These are phyloP conservation scores for Blechomonas ayalai DNA, from an alignment of 208 protist genomes.

Conservation along the genomic window DNA sequence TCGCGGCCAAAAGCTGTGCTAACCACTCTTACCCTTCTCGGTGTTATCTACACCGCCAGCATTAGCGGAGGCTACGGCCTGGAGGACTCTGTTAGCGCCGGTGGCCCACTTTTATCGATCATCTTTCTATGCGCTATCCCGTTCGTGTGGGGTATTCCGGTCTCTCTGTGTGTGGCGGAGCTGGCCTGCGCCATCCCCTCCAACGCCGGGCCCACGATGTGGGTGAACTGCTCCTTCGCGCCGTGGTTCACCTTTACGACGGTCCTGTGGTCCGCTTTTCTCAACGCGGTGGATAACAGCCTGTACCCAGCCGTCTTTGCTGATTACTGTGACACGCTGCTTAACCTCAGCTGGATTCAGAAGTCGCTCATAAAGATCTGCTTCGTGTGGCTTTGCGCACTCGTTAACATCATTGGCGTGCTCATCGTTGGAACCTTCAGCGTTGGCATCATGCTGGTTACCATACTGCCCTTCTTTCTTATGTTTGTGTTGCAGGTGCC, in stretches of 20 bases:
- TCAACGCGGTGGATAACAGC: constrained; percentile 88
- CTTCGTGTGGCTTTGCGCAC: constrained; percentile 57
- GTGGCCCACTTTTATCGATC: constrained; percentile 80
- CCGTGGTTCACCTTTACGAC: constrained; percentile 79
- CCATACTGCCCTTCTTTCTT: constrained; percentile 81
- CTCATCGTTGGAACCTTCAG: constrained; percentile 65
- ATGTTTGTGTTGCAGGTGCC: constrained; percentile 83
- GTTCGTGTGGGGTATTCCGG: constrained; percentile 82
- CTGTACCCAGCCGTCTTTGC: constrained; percentile 83
- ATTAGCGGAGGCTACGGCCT: constrained; percentile 87
- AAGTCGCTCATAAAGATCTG: constrained; percentile 56
- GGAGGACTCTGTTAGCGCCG: constrained; percentile 82
- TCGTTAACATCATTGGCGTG: constrained; percentile 77
- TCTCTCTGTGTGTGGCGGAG: constrained; percentile 84
- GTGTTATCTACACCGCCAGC: constrained; percentile 84
- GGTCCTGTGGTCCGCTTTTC: constrained; percentile 75
- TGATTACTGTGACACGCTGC: constrained; percentile 74
- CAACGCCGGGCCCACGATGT: constrained; percentile 88
- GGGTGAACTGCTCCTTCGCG: constrained; percentile 85
- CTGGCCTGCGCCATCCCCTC: constrained; percentile 80
- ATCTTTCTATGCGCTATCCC: constrained; percentile 80
- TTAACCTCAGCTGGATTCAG: constrained; percentile 36
- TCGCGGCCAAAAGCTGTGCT: constrained; percentile 63
- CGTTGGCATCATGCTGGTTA: constrained; percentile 77
- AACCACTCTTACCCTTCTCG: constrained; percentile 77